Evolutionary conservation across 2,329 filamentous ascomycete genomes (phyloP), one percentile per base, ranked within the genome.

Genomic region (Diaporthe vexans): DNA sequence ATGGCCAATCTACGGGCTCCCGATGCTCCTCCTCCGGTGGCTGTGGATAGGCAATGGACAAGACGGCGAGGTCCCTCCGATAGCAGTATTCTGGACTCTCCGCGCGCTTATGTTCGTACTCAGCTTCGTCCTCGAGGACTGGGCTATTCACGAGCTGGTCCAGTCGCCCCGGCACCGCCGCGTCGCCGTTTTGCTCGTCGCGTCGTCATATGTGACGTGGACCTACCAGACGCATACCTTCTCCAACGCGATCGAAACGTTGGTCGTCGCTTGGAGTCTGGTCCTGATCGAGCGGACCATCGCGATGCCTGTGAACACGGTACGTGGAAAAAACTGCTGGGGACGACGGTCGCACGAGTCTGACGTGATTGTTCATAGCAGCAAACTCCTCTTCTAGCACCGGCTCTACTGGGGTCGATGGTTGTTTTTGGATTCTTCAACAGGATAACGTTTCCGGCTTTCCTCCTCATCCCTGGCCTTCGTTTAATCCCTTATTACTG

Each of bases 221-320:
- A 98, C 96, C 58, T 98, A 96, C 85, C 97, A 99, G 85, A 97
- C 95, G 24, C 97, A 99, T 84, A 98, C 97, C 17, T 98, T 99
- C 83, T 98, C 96, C 76, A 99, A 99, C 85, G 97, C 96, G 76
- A 90, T 98, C 78, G 97, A 99, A 86, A 98, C 97, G 3, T 87
- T 99, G 78, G 89, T 96, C 68, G 95, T 99, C 69, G 91, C 94
- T 71, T 99, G 97, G 97, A 95, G 94, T 80, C 85, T 99, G 83
- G 95, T 98, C 63, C 85, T 99, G 82, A 95, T 98, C 76, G 92
- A 94, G 83, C 92, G 96, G 81, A 97, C 98, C 78, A 88, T 93
- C 59, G 92, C 93, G 77, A 72, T 73, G 5, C 75, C 75, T 37
- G 59, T 75, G 8, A 91, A 93, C 80, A 94, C 93, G 85, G 95